Evolutionary conservation across 805 yeast genomes (phyloP), one percentile per base, ranked within the genome.

Genomic region (Vanderwaltozyma polyspora): DNA sequence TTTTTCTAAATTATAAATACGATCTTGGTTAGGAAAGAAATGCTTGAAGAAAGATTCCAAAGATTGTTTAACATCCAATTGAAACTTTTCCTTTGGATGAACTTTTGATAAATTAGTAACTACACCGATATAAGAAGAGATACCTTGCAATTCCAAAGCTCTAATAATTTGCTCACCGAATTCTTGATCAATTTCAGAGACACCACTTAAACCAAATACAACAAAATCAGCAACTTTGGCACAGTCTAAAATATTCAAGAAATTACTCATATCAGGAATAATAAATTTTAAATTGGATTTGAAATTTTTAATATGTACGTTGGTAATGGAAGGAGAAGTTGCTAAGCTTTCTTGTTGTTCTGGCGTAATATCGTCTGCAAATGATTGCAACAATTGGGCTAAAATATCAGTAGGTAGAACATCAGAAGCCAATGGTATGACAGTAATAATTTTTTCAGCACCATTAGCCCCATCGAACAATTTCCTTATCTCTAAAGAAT

Each of bases 121-220:
- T 9, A 83, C 84, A 19, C 93, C 91, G 36, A 80, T 63, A 1
- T 76, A 77, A 4, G 85, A 73, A 0, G 94, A 79, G 11, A 87
- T 79, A 66, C 97, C 97, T 63, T 93, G 98, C 11, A 87, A 71
- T 50, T 83, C 85, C 24, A 87, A 69, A 2, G 95, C 83, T 59
- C 97, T 75, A 37, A 91, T 66, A 19, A 87, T 74, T 49, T 84
- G 87, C 60, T 91, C 98, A 32, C 97, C 97, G 47, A 74, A 72
- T 26, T 68, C 70, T 30, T 67, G 65, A 44, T 79, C 86, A 34
- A 89, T 89, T 61, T 91, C 97, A 32, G 76, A 72, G 14, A 72
- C 64, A 6, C 95, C 94, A 37, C 95, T 84, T 28, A 91, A 63
- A n/a, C 87, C 93, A 56, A 91, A 81, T 1, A 93, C 63, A 3